Percentiles rank a stretch among this genome's conserved stretches.
These are phyloP conservation scores for Clavaria fumosa DNA, from an alignment of 768 basidiomycete genomes.

Conservation along the genomic window DNA sequence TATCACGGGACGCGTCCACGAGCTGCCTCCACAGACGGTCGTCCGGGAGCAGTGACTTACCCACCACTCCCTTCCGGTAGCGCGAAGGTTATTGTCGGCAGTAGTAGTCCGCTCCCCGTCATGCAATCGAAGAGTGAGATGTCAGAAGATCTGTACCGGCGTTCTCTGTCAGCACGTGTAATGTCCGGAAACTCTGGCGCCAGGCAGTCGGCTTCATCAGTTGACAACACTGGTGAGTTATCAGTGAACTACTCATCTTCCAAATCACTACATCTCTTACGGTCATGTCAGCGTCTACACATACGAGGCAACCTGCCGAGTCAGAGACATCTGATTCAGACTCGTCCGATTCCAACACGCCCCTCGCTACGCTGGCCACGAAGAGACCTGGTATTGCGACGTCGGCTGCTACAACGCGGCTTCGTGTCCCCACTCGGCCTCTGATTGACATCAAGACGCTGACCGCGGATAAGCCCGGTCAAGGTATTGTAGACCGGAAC, in stretches of 20 bases:
- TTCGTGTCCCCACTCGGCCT: conserved; percentile 20
- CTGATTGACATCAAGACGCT: conserved; percentile 37
- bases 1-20: too few species aligned
- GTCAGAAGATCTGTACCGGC: not conserved
- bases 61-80: too few species aligned
- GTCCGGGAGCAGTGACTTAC: too few species aligned
- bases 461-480: conserved; percentile 13
- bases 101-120: too few species aligned
- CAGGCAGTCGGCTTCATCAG: not conserved
- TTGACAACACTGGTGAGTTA: not conserved
- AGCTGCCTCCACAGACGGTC: too few species aligned
- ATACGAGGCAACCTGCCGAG: not conserved
- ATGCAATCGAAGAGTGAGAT: too few species aligned
- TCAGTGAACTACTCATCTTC: not conserved
- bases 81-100: too few species aligned
- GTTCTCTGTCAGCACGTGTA: not conserved
- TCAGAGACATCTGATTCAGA: conserved; percentile 10
- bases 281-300: not conserved
- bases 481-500: conserved; percentile 3
- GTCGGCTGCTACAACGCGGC: not conserved
- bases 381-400: not conserved
- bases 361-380: not conserved
- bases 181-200: not conserved
- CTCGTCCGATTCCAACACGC: conserved; percentile 7
- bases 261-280: not conserved